Evolutionary conservation across 2,329 filamentous ascomycete species (phyloP), one percentile per base, ranked within the genome.

Genomic region (Colletotrichum musicola): DNA sequence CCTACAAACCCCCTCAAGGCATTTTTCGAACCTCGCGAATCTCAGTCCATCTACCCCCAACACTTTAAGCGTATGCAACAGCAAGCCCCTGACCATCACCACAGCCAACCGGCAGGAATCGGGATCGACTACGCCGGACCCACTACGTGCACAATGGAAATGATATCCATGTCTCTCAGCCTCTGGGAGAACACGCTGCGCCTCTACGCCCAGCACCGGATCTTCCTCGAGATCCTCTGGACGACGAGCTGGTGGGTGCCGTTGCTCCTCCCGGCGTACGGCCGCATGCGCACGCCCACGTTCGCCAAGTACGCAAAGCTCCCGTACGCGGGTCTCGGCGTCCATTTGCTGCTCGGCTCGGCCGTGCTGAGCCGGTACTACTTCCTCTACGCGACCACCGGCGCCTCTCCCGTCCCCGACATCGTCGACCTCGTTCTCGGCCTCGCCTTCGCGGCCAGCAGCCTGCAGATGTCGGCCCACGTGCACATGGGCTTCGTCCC

Each of bases 181-280:
- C 53, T 20, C 61, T 54, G 47, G 54, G 54, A 68, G 30, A 42
- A 25, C 14, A 27, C 30, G 6, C 40, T 38, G 4, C 54, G 40
- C 13, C 47, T 67, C 4, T 67, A 47, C 50, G 50, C 35, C 30
- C 42, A 38, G 66, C 42, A 57, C 14, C 62, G 14, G 12, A 16
- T 62, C 50, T 53, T 56, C 14, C 27, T 69, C 20, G 66, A 67
- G 25, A 49, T 69, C 9, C 14, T 62, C 35, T 69, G 40, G 20
- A 56, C 46, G 10, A 54, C 40, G 13, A 47, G 22, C 20, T 50
- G 16, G 22, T 56, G 53, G 20, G 16, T 53, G 6, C 62, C 27
- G n/a, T 46, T 18, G 40, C 54, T 68, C 2, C 30, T 59, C 6
- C 62, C 49, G 7, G 44, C 46, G 10, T 64, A 40, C 35, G 44